Percentiles rank a stretch among this genome's conserved stretches.
Evolutionary conservation across 306 rosid species (phyloP).

Genomic region (Prunus dulcis): DNA sequence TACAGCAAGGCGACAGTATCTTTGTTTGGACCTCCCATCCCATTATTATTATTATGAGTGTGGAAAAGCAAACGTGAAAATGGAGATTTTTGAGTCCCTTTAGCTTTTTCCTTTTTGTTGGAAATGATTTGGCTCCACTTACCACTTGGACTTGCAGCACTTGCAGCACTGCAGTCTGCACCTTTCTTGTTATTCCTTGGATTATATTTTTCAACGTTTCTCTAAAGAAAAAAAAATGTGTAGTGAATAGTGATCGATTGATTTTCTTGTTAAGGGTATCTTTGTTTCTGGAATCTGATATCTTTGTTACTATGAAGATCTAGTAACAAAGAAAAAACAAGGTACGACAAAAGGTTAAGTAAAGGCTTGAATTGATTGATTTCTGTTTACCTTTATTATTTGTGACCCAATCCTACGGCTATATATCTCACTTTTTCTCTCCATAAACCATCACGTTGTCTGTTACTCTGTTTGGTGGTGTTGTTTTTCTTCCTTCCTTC

Average conservation of each 20-base stretch:
- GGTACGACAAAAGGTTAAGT: conserved; percentile 10
- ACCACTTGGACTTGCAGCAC: neutral
- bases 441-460: too few relatives aligned
- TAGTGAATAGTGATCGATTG: neutral
- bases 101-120: neutral
- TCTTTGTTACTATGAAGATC: conserved; percentile 33
- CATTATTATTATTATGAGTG: too few relatives aligned
- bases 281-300: conserved; percentile 45
- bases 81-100: too few relatives aligned
- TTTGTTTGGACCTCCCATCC: too few relatives aligned
- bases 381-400: conserved; percentile 8
- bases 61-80: too few relatives aligned
- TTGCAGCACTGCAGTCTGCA: neutral
- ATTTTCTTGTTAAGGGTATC: conserved; percentile 55
- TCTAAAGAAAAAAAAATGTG: conserved; percentile 12
- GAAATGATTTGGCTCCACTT: neutral
- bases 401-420: conserved; percentile 18
- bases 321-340: conserved; percentile 17
- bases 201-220: neutral
- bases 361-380: conserved; percentile 15
- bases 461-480: too few relatives aligned
- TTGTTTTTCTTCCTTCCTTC: too few relatives aligned
- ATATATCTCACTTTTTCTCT: conserved; percentile 23
- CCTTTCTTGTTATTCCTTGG: conserved; percentile 1
- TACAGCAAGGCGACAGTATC: too few relatives aligned